Evolutionary conservation across 805 yeast genomes (phyloP).

Genomic region (Candida maltosa): DNA sequence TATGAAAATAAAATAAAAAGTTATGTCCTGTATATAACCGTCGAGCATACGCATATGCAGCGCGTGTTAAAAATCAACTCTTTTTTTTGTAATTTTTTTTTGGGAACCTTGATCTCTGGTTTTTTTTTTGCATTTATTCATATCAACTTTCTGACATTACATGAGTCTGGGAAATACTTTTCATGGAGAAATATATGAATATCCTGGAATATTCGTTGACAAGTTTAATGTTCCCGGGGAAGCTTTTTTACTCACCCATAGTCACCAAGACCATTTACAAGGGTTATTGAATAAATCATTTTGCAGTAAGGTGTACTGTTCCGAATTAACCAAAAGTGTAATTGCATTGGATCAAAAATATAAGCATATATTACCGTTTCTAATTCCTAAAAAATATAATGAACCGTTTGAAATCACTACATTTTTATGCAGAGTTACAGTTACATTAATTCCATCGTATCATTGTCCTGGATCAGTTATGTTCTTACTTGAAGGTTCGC

Average conservation of each 20-base stretch:
- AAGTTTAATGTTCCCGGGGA: constrained; percentile 22
- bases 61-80: too few species aligned
- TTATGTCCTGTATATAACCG: too few species aligned
- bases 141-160: too few species aligned
- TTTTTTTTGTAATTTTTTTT: too few species aligned
- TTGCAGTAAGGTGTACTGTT: constrained; percentile 45
- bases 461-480: constrained; percentile 62
- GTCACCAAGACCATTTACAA: constrained; percentile 51
- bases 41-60: too few species aligned
- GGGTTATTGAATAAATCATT: constrained; percentile 43
- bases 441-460: constrained; percentile 47
- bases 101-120: too few species aligned
- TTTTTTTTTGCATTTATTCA: too few species aligned
- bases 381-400: constrained; percentile 18
- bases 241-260: constrained; percentile 44
- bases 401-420: constrained; percentile 15
- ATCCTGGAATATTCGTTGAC: constrained; percentile 45
- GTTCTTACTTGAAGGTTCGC: constrained; percentile 42
- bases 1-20: neutral
- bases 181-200: constrained; percentile 43
- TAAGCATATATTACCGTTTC: constrained; percentile 14
- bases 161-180: constrained; percentile 29
- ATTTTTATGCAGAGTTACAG: constrained; percentile 13
- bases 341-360: constrained; percentile 16
- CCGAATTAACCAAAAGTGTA: constrained; percentile 27